Evolutionary conservation across 805 yeast genomes (phyloP), one percentile per base, ranked within the genome.

Genomic region (Lachancea cidri): DNA sequence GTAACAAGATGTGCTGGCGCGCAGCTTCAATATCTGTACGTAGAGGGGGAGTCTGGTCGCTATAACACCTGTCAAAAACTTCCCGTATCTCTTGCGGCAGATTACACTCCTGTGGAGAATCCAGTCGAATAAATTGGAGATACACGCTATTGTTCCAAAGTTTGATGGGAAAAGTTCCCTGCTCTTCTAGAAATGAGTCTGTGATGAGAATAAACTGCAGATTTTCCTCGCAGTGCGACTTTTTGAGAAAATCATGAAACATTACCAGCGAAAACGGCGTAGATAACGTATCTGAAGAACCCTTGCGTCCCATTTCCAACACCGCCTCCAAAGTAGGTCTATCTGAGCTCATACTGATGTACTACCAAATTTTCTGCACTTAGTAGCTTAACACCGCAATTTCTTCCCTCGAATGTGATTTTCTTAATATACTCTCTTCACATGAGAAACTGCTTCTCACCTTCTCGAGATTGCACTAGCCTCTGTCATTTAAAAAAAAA

Each of bases 191-290:
- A 30, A 33, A 44, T 11, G 36, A 31, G 25, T 47, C 42, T 4
- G 50, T 41, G 30, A 35, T 38, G 24, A 39, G 36, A 9, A 57
- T 49, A 32, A 62, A 60, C 33, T 49, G 51, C 19, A 58, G 47
- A 41, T 60, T 62, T 48, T 62, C 66, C 13, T 55, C 59, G 42
- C 64, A 60, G 36, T 61, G 65, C 14, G 55, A 45, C 22, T 43
- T 42, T 9, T 37, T 39, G 32, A 59, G 29, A 38, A 52, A 61
- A 14, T 49, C 47, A 17, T 50, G 47, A 32, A 61, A 61, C 15
- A 48, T 49, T 14, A 29, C 34, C 31, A 52, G 22, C 6, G 50
- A 44, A 33, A 47, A 48, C 3, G 29, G 33, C 29, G 5, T 18
- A 20, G 39, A 30, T 22, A 32, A 25, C 24, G 41, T 11, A 16